Evolutionary conservation across 176 grass and related monocot species (phyloP), one percentile per base, ranked within the genome.

Genomic region (Aegilops tauschii): DNA sequence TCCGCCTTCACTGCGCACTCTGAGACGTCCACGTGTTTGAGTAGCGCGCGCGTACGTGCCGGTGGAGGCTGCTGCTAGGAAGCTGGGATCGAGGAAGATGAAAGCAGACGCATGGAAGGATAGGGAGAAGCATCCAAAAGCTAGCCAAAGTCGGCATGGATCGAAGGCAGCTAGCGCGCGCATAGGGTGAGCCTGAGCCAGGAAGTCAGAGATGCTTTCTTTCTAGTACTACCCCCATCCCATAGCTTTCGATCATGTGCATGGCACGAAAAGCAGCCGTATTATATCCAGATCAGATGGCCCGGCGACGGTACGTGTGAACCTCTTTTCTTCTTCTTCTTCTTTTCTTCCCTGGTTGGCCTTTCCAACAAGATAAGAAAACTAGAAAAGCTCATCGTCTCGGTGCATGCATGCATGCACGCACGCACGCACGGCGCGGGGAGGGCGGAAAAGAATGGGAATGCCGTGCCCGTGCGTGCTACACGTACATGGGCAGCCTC

Each of bases 131-230:
- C 61, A 13, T 67, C 42, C 31, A 21, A 52, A 85, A 68, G 18
- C 21, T 56, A 68, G 20, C 21, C 54, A 27, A 37, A 37, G 58
- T 67, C 25, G 12, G 11, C 63, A 67, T 50, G 61, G 36, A 12
- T 29, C 27, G 14, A 28, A 47, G 23, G 70, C 40, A 39, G 69
- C 35, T 37, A 40, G 45, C 45, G 45, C 4, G 14, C 14, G 25
- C 5, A 13, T 49, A 74, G 39, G 35, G n/a, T 21, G 47, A 58
- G 28, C 49, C 28, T 6, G 25, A 9, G 31, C 29, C 6, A 3
- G 36, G 39, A 50, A 84, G 82, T 76, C 71, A 65, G 27, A 84
- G 69, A 84, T 16, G 71, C 70, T 61, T 74, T 6, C 70, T 40
- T 73, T 18, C 8, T 58, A 10, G 5, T 54, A 54, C 50, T 25